Conservation (phyloP, 495 filamentous ascomycete genomes). For the Sabuloglossum arenarium region DNA sequence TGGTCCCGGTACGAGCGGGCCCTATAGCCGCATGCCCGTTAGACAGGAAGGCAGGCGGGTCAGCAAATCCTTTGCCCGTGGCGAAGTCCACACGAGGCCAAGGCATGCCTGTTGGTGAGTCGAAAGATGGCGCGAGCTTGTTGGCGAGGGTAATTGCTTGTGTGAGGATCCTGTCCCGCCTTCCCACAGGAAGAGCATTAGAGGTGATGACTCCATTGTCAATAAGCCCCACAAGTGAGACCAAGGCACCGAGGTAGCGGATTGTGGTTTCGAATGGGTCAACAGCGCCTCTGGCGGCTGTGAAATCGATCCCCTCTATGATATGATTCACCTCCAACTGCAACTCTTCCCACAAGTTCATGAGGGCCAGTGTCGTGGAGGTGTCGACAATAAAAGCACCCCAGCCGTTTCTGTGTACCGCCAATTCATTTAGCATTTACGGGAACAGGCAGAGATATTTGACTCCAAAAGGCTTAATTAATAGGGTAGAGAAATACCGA, state of each 20-base stretch:
- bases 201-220: conserved; percentile 12
- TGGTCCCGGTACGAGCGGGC: conserved; percentile 13
- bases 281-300: conserved; percentile 10
- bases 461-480: not conserved
- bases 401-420: conserved; percentile 13
- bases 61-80: conserved; percentile 5
- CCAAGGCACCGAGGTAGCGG: conserved; percentile 14
- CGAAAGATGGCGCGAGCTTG: conserved; percentile 14
- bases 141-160: conserved; percentile 14
- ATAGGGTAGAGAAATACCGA: not conserved
- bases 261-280: conserved; percentile 18
- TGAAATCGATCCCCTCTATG: conserved; percentile 13
- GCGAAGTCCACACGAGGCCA: conserved; percentile 16
- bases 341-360: conserved; percentile 17
- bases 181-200: conserved; percentile 1
- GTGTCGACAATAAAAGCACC: conserved; percentile 18
- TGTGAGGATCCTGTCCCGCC: conserved; percentile 10
- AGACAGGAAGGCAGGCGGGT: too few species aligned
- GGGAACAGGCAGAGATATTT: not conserved
- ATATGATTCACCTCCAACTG: conserved; percentile 12
- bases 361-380: conserved; percentile 15
- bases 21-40: conserved; percentile 9
- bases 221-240: conserved; percentile 14
- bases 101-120: conserved; percentile 15
- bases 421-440: not conserved